phyloP scores from a whole-genome alignment of 2,329 filamentous ascomycete species.

The Aspergillus brasiliensis region DNA sequence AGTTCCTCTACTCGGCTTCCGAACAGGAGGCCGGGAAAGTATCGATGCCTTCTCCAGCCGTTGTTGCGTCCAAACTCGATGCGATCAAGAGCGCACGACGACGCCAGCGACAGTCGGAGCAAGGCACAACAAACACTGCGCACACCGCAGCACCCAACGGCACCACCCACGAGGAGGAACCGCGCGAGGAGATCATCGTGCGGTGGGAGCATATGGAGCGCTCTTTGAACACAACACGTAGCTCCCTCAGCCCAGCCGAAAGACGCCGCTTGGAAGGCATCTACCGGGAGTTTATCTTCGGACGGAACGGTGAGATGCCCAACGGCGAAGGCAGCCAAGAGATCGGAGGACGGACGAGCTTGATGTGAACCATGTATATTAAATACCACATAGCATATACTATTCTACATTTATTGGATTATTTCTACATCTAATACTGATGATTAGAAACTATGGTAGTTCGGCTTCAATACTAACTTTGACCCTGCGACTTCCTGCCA shows the following conservation, averaged over 20 bases:
- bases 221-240: constrained; percentile 73
- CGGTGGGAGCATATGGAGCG: constrained; percentile 80
- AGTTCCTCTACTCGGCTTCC: constrained; percentile 74
- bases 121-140: constrained; percentile 25
- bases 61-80: constrained; percentile 78
- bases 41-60: constrained; percentile 73
- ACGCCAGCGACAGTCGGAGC: constrained; percentile 58
- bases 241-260: constrained; percentile 81
- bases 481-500: no score
- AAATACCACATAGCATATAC: background rate
- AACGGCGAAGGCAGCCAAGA: constrained; percentile 90
- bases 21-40: constrained; percentile 57
- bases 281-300: constrained; percentile 90
- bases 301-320: constrained; percentile 91
- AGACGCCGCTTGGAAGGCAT: constrained; percentile 73
- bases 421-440: no score
- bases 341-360: constrained; percentile 85
- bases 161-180: constrained; percentile 33
- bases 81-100: constrained; percentile 73
- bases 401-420: no score
- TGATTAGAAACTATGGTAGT: no score
- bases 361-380: constrained; percentile 66
- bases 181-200: constrained; percentile 72
- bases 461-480: no score
- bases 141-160: constrained; percentile 28